These are phyloP conservation scores for Fusarium sambucinum DNA, from an alignment of 2,329 filamentous ascomycete species.

Conservation along the genomic window DNA sequence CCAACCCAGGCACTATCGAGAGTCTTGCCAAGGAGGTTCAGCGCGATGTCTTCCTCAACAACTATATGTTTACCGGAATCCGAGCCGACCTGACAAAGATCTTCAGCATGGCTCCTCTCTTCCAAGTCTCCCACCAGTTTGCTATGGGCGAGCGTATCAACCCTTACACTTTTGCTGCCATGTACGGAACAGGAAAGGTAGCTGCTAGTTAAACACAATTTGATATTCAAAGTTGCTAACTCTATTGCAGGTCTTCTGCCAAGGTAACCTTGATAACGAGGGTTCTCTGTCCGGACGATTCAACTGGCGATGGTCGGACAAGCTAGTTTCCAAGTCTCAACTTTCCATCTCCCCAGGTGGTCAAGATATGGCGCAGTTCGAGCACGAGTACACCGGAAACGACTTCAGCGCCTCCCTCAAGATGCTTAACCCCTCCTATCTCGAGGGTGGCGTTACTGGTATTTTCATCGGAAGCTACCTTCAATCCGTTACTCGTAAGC, in stretches of 20 bases:
- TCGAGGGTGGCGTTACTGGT: constrained; percentile 93
- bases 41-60: constrained; percentile 95
- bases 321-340: constrained; percentile 87
- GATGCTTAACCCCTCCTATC: constrained; percentile 91
- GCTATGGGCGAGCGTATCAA: constrained; percentile 93
- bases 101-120: constrained; percentile 92
- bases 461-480: constrained; percentile 97
- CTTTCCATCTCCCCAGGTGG: constrained; percentile 84
- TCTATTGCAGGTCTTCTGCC: constrained; percentile 83
- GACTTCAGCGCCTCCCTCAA: constrained; percentile 96
- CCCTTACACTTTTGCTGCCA: constrained; percentile 93
- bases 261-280: constrained; percentile 95
- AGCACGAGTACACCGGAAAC: constrained; percentile 92
- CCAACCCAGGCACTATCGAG: constrained; percentile 94
- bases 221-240: constrained; percentile 34
- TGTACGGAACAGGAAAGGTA: constrained; percentile 95
- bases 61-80: constrained; percentile 96
- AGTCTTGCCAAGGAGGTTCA: constrained; percentile 90
- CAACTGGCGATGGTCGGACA: constrained; percentile 89
- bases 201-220: constrained; percentile 18
- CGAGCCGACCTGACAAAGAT: constrained; percentile 97
- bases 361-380: constrained; percentile 91
- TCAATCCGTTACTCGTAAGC: constrained; percentile 87
- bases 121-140: constrained; percentile 98
- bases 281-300: constrained; percentile 87